These are phyloP conservation scores for Aspergillus homomorphus DNA, from an alignment of 495 filamentous ascomycete species.

Conservation along the genomic window DNA sequence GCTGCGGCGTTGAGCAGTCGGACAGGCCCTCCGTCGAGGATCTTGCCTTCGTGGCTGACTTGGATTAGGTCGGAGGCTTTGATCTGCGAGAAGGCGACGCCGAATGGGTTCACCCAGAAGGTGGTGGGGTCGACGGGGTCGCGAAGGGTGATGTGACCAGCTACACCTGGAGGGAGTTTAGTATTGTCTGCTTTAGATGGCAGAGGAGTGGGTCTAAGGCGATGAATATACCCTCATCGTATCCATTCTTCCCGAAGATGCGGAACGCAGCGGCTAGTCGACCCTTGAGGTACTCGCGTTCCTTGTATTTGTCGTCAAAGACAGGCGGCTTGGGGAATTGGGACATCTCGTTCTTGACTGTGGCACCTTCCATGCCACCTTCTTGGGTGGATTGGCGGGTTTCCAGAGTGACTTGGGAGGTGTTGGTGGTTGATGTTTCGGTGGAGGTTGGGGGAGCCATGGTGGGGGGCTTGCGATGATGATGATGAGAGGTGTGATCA, in stretches of 20 bases:
- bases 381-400: conserved; percentile 28
- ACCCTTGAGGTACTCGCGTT: conserved; percentile 64
- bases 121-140: conserved; percentile 65
- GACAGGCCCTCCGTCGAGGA: conserved; percentile 64
- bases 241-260: conserved; percentile 67
- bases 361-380: conserved; percentile 28
- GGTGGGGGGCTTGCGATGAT: not conserved
- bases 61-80: conserved; percentile 69
- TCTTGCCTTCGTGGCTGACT: conserved; percentile 60
- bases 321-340: conserved; percentile 47
- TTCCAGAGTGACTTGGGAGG: conserved; percentile 16
- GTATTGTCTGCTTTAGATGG: not conserved
- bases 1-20: conserved; percentile 65
- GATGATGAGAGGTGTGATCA: not conserved
- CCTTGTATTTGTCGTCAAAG: conserved; percentile 59
- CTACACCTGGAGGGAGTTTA: conserved; percentile 37
- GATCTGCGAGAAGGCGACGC: conserved; percentile 66
- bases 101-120: conserved; percentile 84
- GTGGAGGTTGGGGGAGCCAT: conserved; percentile 35
- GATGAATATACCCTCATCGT: conserved; percentile 50
- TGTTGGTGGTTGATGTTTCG: conserved; percentile 23
- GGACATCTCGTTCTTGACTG: conserved; percentile 38
- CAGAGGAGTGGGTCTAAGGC: not conserved
- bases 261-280: conserved; percentile 64
- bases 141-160: conserved; percentile 59